These are phyloP conservation scores for Starmera dryadoides DNA, from an alignment of 805 yeast genomes.

Conservation along the genomic window DNA sequence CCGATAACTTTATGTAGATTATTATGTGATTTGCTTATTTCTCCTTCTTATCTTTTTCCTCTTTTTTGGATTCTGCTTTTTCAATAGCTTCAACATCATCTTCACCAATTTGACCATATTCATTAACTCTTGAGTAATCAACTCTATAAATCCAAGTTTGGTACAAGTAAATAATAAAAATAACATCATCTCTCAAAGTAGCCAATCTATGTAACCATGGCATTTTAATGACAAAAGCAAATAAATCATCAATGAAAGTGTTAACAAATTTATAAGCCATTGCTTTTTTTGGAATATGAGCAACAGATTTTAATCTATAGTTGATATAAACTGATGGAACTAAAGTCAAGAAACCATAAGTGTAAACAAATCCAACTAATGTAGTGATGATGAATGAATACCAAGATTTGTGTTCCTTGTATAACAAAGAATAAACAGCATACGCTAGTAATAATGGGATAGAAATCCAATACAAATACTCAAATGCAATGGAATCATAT, in stretches of 20 bases:
- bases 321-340: slow-evolving; percentile 34
- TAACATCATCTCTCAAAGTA: slow-evolving; percentile 33
- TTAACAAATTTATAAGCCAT: slow-evolving; percentile 34
- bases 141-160: slow-evolving; percentile 33
- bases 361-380: slow-evolving; percentile 33
- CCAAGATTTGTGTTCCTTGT: slow-evolving; percentile 34
- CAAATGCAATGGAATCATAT: slow-evolving; percentile 32
- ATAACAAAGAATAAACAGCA: slow-evolving; percentile 28
- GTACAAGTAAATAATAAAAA: slow-evolving; percentile 31
- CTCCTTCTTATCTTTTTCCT: background rate
- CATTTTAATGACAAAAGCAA: slow-evolving; percentile 35
- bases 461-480: slow-evolving; percentile 27
- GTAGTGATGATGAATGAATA: slow-evolving; percentile 32
- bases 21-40: no score
- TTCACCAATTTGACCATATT: slow-evolving; percentile 29
- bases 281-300: slow-evolving; percentile 33
- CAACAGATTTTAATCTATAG: slow-evolving; percentile 34
- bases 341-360: slow-evolving; percentile 32
- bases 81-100: slow-evolving; percentile 15
- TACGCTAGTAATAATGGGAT: slow-evolving; percentile 29
- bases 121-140: slow-evolving; percentile 31
- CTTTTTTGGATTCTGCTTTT: slow-evolving; percentile 8
- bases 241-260: slow-evolving; percentile 32
- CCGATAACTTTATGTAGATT: no score
- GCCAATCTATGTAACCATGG: slow-evolving; percentile 34